Conservation (phyloP, 495 filamentous ascomycete genomes). For the Symbiotaphrina buchneri region DNA sequence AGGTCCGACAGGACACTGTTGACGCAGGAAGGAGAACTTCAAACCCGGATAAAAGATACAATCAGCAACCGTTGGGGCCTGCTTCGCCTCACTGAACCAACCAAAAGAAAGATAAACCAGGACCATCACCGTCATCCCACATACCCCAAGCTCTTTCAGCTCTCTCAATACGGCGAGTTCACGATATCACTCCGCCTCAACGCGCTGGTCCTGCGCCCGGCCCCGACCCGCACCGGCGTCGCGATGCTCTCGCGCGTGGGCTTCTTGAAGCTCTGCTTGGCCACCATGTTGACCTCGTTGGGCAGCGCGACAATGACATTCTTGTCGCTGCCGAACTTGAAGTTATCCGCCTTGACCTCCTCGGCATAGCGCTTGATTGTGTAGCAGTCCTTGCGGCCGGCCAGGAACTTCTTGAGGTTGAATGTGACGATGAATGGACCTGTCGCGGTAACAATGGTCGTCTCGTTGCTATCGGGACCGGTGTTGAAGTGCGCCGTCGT, state of each 20-base stretch:
- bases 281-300: slow-evolving; percentile 96
- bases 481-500: slow-evolving; percentile 90
- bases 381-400: slow-evolving; percentile 66
- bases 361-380: slow-evolving; percentile 90
- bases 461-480: slow-evolving; percentile 55
- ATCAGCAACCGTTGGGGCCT: too few relatives aligned
- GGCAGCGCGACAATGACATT: slow-evolving; percentile 93
- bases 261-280: slow-evolving; percentile 58
- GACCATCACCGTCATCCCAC: too few relatives aligned
- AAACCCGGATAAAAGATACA: too few relatives aligned
- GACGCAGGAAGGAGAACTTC: too few relatives aligned
- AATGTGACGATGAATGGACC: slow-evolving; percentile 95
- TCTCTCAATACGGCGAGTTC: slow-evolving; percentile 51
- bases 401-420: slow-evolving; percentile 73
- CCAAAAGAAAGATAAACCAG: too few relatives aligned
- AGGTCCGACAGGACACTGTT: too few relatives aligned
- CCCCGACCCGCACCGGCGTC: slow-evolving; percentile 27
- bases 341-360: slow-evolving; percentile 96
- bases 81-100: too few relatives aligned
- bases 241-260: slow-evolving; percentile 87
- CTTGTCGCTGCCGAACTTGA: slow-evolving; percentile 90
- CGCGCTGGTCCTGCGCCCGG: slow-evolving; percentile 21
- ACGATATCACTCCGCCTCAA: slow-evolving; percentile 60
- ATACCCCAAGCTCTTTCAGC: too few relatives aligned
- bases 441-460: slow-evolving; percentile 89